Conservation (phyloP, 768 basidiomycete genomes). For the Mrakia gelida region DNA sequence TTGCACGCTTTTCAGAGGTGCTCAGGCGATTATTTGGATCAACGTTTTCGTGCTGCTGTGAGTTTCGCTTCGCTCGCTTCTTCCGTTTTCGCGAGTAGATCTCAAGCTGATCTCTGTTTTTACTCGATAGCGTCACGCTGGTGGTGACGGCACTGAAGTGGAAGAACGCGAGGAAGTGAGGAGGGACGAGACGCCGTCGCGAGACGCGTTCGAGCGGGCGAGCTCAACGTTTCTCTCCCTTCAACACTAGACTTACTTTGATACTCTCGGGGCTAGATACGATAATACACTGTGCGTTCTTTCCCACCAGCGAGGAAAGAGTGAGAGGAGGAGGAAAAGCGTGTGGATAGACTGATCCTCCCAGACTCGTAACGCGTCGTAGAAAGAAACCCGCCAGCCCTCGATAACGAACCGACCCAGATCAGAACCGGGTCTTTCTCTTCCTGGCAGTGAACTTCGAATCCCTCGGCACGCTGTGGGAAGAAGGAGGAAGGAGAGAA, state of each 20-base stretch:
- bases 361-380: not conserved
- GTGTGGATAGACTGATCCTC: not conserved
- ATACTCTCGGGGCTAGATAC: no score
- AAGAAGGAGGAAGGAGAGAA: constrained; percentile 15
- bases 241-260: no score
- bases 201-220: not conserved
- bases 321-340: not conserved
- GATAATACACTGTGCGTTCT: no score
- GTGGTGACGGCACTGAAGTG: not conserved
- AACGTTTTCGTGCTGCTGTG: no score
- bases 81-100: no score
- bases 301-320: no score
- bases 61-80: not conserved
- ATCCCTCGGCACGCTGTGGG: constrained; percentile 57
- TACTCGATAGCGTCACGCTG: not conserved
- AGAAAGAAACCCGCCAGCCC: not conserved
- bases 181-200: not conserved
- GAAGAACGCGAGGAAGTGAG: not conserved
- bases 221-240: not conserved
- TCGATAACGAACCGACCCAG: not conserved
- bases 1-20: not conserved
- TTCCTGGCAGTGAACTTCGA: constrained; percentile 86
- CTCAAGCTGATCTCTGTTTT: not conserved
- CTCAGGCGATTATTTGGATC: not conserved
- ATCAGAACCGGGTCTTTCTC: constrained; percentile 68